Percentiles rank a stretch among this genome's conserved stretches.
Evolutionary conservation across 169 alveolate species (phyloP).

Genomic region (Ophryocystis elektroscirrha): DNA sequence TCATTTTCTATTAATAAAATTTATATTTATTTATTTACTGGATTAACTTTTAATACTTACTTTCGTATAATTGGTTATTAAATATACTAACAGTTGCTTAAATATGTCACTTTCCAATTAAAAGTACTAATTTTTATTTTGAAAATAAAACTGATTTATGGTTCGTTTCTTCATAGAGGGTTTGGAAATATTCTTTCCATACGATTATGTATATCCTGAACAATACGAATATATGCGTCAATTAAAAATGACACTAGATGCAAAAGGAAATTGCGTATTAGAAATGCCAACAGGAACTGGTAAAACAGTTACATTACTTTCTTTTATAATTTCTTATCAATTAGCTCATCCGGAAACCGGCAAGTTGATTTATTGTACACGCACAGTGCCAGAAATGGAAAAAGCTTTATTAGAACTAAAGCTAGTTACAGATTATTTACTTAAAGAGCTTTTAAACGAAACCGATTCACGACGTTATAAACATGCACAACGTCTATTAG

Average conservation of each 20-base stretch:
- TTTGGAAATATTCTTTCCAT: conserved; percentile 72
- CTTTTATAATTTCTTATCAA: conserved; percentile 67
- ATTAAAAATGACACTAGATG: conserved; percentile 30
- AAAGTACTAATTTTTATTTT: not conserved
- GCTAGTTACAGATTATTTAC: conserved; percentile 51
- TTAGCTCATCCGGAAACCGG: conserved; percentile 50
- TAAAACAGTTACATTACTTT: conserved; percentile 77
- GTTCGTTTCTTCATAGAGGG: conserved; percentile 40
- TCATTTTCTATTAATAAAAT: too few relatives aligned
- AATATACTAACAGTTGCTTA: not conserved
- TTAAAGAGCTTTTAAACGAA: conserved; percentile 11
- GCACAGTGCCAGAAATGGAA: conserved; percentile 94
- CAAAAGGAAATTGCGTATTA: conserved; percentile 79
- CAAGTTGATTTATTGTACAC: conserved; percentile 51
- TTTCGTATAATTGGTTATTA: not conserved
- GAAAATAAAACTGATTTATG: not conserved
- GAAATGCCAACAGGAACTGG: conserved; percentile 98
- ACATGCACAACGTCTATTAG: conserved; percentile 34
- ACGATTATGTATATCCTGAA: conserved; percentile 74
- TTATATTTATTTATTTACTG: too few relatives aligned
- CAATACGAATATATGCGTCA: conserved; percentile 30
- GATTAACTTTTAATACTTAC: too few relatives aligned
- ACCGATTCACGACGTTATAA: not conserved
- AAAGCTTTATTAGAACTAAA: conserved; percentile 76
- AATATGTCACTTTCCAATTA: not conserved